Percentiles rank a stretch among this genome's conserved stretches.
Conservation (phyloP, 306 rosid genomes). For the Pterocarpus santalinus region DNA sequence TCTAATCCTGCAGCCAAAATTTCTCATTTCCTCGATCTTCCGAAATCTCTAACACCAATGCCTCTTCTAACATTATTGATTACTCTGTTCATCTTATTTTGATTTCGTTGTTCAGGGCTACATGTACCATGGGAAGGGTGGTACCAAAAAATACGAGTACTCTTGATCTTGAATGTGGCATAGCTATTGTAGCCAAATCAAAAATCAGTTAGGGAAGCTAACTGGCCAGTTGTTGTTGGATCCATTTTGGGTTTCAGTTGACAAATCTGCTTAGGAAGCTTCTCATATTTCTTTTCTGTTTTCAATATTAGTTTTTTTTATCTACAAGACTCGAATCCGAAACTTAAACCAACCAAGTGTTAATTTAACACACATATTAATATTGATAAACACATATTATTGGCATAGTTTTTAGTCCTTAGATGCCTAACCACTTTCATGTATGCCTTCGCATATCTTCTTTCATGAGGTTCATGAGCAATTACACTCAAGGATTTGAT, state of each 20-base stretch:
- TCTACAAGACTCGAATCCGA: too few relatives aligned
- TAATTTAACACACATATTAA: too few relatives aligned
- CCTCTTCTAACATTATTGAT: too few relatives aligned
- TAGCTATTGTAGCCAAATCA: constrained; percentile 82
- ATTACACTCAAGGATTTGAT: too few relatives aligned
- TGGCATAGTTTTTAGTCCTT: too few relatives aligned
- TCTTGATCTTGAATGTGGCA: constrained; percentile 86
- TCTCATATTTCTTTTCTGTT: constrained; percentile 54
- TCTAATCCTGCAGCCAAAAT: background rate
- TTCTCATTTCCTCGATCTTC: background rate
- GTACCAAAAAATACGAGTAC: constrained; percentile 25
- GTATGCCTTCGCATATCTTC: too few relatives aligned
- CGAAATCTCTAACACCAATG: background rate
- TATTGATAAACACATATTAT: too few relatives aligned
- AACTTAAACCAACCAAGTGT: too few relatives aligned
- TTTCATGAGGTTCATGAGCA: too few relatives aligned
- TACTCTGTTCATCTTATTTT: background rate
- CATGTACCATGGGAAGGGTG: constrained; percentile 91
- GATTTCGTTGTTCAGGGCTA: constrained; percentile 38
- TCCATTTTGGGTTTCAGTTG: constrained; percentile 58
- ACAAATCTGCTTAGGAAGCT: constrained; percentile 92
- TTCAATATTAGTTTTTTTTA: too few relatives aligned
- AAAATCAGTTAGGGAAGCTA: constrained; percentile 54
- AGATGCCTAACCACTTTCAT: too few relatives aligned
- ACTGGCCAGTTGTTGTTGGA: constrained; percentile 84